Conservation (phyloP, 805 yeast genomes). For the Komagataella kurtzmanii region DNA sequence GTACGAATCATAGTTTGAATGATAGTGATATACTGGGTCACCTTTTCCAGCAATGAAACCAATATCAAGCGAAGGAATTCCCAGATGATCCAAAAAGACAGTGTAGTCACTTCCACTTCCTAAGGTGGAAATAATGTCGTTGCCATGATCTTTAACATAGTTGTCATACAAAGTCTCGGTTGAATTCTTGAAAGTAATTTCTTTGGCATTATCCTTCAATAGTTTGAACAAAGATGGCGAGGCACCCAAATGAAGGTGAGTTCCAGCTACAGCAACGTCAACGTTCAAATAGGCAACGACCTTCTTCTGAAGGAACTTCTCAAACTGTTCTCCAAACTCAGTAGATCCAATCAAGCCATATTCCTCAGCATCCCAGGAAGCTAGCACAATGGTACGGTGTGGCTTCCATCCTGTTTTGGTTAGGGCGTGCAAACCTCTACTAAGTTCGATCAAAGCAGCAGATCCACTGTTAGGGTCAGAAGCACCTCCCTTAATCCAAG, state of each 20-base stretch:
- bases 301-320: slow-evolving; percentile 26
- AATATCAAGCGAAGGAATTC: slow-evolving; percentile 46
- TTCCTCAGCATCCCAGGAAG: slow-evolving; percentile 78
- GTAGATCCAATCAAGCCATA: slow-evolving; percentile 65
- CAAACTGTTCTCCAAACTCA: slow-evolving; percentile 58
- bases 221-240: slow-evolving; percentile 46
- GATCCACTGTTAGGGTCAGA: slow-evolving; percentile 72
- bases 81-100: slow-evolving; percentile 44
- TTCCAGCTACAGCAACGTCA: slow-evolving; percentile 54
- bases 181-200: slow-evolving; percentile 31
- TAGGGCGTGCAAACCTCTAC: slow-evolving; percentile 42
- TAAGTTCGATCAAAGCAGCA: slow-evolving; percentile 50
- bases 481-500: slow-evolving; percentile 73
- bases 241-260: slow-evolving; percentile 32
- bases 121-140: slow-evolving; percentile 26
- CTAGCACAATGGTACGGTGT: slow-evolving; percentile 50
- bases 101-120: slow-evolving; percentile 69
- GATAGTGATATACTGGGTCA: slow-evolving; percentile 62
- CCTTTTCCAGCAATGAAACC: slow-evolving; percentile 31
- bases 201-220: slow-evolving; percentile 28
- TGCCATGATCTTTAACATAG: slow-evolving; percentile 13
- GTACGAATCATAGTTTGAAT: slow-evolving; percentile 61
- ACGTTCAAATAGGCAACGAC: slow-evolving; percentile 58
- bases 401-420: slow-evolving; percentile 57
- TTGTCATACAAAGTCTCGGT: slow-evolving; percentile 21